Evolutionary conservation across 805 yeast genomes (phyloP).

Genomic region (Isabelozyma pseudorhagii): DNA sequence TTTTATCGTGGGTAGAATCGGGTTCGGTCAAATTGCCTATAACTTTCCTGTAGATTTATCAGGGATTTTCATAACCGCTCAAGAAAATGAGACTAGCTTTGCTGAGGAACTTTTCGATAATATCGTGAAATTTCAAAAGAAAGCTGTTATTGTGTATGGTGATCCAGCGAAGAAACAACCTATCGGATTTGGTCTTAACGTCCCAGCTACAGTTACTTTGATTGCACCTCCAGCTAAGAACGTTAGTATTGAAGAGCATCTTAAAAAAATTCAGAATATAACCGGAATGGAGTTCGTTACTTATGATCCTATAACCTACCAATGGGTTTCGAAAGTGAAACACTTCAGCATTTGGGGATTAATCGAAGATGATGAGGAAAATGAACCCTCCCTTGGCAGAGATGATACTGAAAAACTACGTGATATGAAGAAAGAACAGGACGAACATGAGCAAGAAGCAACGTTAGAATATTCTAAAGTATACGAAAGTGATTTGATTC

Average conservation of each 20-base stretch:
- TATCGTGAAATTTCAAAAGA: constrained; percentile 39
- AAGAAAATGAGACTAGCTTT: constrained; percentile 30
- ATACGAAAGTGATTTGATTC: constrained; percentile 26
- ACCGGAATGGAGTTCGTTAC: constrained; percentile 77
- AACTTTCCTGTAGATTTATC: constrained; percentile 67
- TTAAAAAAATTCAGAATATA: constrained; percentile 48
- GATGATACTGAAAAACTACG: constrained; percentile 27
- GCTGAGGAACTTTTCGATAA: constrained; percentile 38
- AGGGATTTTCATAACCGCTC: constrained; percentile 41
- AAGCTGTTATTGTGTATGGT: constrained; percentile 62
- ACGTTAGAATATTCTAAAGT: constrained; percentile 22
- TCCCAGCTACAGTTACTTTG: constrained; percentile 70
- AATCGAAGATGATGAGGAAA: constrained; percentile 45
- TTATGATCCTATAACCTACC: constrained; percentile 69
- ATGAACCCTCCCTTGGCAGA: constrained; percentile 6
- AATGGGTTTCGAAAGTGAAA: constrained; percentile 78
- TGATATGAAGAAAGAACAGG: constrained; percentile 30
- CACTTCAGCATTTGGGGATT: constrained; percentile 97
- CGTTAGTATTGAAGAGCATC: constrained; percentile 43
- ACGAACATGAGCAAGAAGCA: constrained; percentile 42
- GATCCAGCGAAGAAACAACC: constrained; percentile 52
- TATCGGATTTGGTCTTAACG: constrained; percentile 67
- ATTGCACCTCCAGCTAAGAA: constrained; percentile 56
- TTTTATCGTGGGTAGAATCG: constrained; percentile 66
- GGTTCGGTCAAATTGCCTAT: constrained; percentile 67